Evolutionary conservation across 345 rosid species (phyloP).

Genomic region (Heritiera fomes): DNA sequence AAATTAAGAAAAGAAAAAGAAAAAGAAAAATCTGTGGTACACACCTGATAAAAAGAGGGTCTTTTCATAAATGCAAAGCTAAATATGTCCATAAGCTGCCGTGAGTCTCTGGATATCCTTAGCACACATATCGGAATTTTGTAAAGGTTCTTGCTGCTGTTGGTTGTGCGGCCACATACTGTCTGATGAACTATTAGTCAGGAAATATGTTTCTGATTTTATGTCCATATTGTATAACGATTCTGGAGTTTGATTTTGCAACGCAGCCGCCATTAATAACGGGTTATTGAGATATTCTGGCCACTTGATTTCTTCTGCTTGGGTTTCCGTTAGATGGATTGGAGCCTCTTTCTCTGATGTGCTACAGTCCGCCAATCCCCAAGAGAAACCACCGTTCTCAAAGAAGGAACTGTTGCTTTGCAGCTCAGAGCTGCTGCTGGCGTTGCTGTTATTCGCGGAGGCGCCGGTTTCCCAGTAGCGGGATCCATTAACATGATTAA

Average conservation of each 20-base stretch:
- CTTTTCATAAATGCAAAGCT: conserved; percentile 10
- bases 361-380: conserved; percentile 60
- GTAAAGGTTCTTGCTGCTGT: conserved; percentile 44
- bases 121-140: conserved; percentile 29
- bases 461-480: conserved; percentile 47
- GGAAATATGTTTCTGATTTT: conserved; percentile 66
- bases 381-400: conserved; percentile 47
- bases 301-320: conserved; percentile 46
- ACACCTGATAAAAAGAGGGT: conserved; percentile 8
- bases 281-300: conserved; percentile 52
- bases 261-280: conserved; percentile 48
- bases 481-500: conserved; percentile 27
- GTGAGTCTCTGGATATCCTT: conserved; percentile 22
- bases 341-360: conserved; percentile 45
- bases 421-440: conserved; percentile 49
- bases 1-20: background rate
- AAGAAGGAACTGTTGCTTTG: conserved; percentile 55
- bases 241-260: conserved; percentile 60
- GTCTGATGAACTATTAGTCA: conserved; percentile 44
- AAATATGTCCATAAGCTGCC: conserved; percentile 15
- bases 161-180: conserved; percentile 54
- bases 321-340: conserved; percentile 36
- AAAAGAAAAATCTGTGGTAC: conserved; percentile 12
- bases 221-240: conserved; percentile 53
- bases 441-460: conserved; percentile 39